phyloP scores from a whole-genome alignment of 495 filamentous ascomycete genomes.

The Cercophora sp. region DNA sequence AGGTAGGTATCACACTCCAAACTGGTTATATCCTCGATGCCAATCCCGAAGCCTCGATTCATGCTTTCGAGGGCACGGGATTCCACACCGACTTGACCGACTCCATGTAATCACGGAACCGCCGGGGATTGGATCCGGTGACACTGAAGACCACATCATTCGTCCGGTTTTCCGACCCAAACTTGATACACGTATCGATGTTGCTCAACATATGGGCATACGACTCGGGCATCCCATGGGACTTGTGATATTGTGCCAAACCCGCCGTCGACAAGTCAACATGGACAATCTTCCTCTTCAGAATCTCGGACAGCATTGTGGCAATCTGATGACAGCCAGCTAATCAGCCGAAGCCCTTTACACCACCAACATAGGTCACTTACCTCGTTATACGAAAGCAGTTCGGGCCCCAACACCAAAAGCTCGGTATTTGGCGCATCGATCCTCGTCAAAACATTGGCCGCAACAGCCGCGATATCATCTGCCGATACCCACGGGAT shows the following conservation, averaged over 20 bases:
- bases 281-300: slow-evolving; percentile 41
- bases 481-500: slow-evolving; percentile 45
- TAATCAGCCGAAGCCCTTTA: neutral
- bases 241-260: slow-evolving; percentile 19
- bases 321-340: slow-evolving; percentile 35
- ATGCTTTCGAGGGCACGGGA: neutral
- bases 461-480: slow-evolving; percentile 47
- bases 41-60: neutral
- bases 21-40: too few relatives aligned
- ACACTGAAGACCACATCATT: slow-evolving; percentile 36
- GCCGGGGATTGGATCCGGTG: slow-evolving; percentile 32
- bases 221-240: slow-evolving; percentile 31
- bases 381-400: slow-evolving; percentile 45
- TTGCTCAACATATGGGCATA: slow-evolving; percentile 31
- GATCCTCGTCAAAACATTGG: slow-evolving; percentile 36
- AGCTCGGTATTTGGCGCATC: slow-evolving; percentile 43
- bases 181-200: slow-evolving; percentile 34
- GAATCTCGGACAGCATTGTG: slow-evolving; percentile 32
- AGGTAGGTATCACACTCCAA: too few relatives aligned
- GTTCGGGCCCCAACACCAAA: slow-evolving; percentile 43
- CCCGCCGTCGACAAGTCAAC: slow-evolving; percentile 36
- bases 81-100: slow-evolving; percentile 31
- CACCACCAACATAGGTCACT: too few relatives aligned
- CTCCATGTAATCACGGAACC: slow-evolving; percentile 34
- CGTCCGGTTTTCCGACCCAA: slow-evolving; percentile 36